Evolutionary conservation across 1,284 basidiomycete genomes (phyloP).

Genomic region (Papiliotrema laurentii): DNA sequence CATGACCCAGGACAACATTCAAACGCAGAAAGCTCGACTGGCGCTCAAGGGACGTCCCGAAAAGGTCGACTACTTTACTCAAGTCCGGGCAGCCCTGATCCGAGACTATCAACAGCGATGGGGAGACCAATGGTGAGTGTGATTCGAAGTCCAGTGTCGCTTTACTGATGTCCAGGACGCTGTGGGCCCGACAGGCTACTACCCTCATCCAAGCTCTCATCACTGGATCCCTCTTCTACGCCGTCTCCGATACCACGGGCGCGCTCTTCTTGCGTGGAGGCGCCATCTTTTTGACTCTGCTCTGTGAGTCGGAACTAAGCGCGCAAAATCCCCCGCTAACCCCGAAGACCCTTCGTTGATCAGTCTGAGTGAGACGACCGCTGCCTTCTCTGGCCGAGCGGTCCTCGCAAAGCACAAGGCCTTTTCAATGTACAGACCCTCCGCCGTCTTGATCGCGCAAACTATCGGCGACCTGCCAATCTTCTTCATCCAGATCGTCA

Average conservation of each 20-base stretch:
- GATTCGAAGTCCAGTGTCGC: not conserved
- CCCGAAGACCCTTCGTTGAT: slow-evolving; percentile 48
- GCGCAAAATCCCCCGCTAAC: not conserved
- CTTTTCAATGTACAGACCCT: slow-evolving; percentile 48
- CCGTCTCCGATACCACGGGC: slow-evolving; percentile 58
- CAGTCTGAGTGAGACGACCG: slow-evolving; percentile 63
- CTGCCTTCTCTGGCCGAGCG: slow-evolving; percentile 65
- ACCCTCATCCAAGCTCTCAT: slow-evolving; percentile 34
- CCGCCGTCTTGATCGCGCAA: slow-evolving; percentile 56
- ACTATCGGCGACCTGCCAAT: slow-evolving; percentile 58
- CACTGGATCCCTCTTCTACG: slow-evolving; percentile 71
- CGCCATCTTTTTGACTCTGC: slow-evolving; percentile 50
- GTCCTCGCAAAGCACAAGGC: slow-evolving; percentile 58
- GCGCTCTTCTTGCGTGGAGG: slow-evolving; percentile 78
- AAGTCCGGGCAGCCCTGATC: slow-evolving; percentile 34
- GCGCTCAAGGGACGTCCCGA: slow-evolving; percentile 25
- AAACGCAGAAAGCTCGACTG: slow-evolving; percentile 25
- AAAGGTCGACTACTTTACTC: slow-evolving; percentile 29
- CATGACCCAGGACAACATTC: slow-evolving; percentile 14
- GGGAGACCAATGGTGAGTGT: slow-evolving; percentile 33
- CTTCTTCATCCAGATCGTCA: slow-evolving; percentile 42
- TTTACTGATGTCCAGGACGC: slow-evolving; percentile 14
- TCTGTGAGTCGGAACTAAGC: slow-evolving; percentile 41
- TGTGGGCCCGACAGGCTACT: slow-evolving; percentile 37
- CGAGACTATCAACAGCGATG: slow-evolving; percentile 42